A percentile compares a stretch with the other conserved stretches of the same genome.
Conservation (phyloP, 352 stramenopile genomes). For the Pelagophyceae sp. region DNA sequence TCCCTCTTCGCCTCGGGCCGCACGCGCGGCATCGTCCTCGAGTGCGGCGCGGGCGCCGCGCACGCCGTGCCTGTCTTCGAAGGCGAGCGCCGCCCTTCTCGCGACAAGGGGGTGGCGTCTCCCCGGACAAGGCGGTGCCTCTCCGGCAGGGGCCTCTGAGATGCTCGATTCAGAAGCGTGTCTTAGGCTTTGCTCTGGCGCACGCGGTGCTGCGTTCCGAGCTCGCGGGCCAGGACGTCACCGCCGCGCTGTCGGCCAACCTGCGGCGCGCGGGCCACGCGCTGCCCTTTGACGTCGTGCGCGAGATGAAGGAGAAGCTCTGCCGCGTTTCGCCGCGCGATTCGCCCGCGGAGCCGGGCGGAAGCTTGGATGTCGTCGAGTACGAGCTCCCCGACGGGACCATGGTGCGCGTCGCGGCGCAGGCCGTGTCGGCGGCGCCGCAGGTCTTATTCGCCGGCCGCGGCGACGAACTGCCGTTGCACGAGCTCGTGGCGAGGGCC, state of each 20-base stretch:
- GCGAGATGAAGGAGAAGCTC: conserved; percentile 89
- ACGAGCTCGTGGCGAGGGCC: conserved; percentile 36
- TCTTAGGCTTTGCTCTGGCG: conserved; percentile 74
- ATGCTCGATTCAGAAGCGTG: too few relatives aligned
- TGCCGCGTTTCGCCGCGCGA: conserved; percentile 75
- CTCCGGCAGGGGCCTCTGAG: too few relatives aligned
- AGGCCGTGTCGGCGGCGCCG: not conserved
- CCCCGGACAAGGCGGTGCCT: too few relatives aligned
- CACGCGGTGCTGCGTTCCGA: conserved; percentile 87
- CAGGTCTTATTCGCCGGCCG: not conserved
- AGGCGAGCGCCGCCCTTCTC: too few relatives aligned
- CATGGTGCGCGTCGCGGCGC: conserved; percentile 35
- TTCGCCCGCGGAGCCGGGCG: conserved; percentile 48
- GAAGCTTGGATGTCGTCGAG: conserved; percentile 25
- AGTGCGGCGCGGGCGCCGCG: conserved; percentile 80
- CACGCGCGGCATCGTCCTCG: conserved; percentile 86
- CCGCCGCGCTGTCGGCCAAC: conserved; percentile 59
- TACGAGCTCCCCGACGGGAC: conserved; percentile 70
- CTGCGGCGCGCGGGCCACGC: conserved; percentile 55
- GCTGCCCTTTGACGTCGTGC: conserved; percentile 68
- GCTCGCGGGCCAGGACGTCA: conserved; percentile 80
- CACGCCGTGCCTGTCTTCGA: conserved; percentile 93
- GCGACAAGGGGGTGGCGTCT: too few relatives aligned
- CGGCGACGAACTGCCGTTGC: not conserved
- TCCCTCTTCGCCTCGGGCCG: conserved; percentile 87